Conservation (phyloP, 1,139 yeast species). For the Nematodospora anomalae region DNA sequence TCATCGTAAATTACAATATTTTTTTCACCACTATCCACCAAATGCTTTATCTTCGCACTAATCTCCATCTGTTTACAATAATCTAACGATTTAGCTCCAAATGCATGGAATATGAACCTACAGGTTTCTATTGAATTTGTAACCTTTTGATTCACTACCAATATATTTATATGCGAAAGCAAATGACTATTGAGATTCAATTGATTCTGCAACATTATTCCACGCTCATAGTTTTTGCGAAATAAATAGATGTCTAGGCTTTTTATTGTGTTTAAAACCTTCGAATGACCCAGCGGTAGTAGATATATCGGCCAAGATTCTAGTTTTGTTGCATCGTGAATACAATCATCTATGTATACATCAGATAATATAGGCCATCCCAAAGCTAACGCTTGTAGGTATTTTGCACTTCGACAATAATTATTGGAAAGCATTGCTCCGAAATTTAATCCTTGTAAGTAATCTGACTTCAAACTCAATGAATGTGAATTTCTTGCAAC, state of each 20-base stretch:
- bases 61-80: constrained; percentile 14
- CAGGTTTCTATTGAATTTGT: constrained; percentile 34
- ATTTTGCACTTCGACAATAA: constrained; percentile 68
- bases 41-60: neutral
- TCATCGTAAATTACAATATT: constrained; percentile 30
- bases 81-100: constrained; percentile 39
- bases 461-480: constrained; percentile 16
- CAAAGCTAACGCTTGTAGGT: constrained; percentile 77
- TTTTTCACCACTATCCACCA: neutral
- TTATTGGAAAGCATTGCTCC: constrained; percentile 65
- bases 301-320: constrained; percentile 55
- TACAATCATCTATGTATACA: constrained; percentile 57
- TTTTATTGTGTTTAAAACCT: constrained; percentile 31
- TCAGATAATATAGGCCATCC: constrained; percentile 87
- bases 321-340: constrained; percentile 23
- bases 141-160: constrained; percentile 29
- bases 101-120: constrained; percentile 46
- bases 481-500: constrained; percentile 11
- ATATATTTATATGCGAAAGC: constrained; percentile 29
- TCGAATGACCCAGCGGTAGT: constrained; percentile 71
- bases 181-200: constrained; percentile 36
- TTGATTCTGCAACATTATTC: constrained; percentile 33
- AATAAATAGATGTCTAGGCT: constrained; percentile 46
- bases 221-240: constrained; percentile 26
- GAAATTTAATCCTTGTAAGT: constrained; percentile 39